Percentiles rank a stretch among this genome's conserved stretches.
phyloP scores from a whole-genome alignment of 1,139 yeast genomes.

The Candida sanyaensis region DNA sequence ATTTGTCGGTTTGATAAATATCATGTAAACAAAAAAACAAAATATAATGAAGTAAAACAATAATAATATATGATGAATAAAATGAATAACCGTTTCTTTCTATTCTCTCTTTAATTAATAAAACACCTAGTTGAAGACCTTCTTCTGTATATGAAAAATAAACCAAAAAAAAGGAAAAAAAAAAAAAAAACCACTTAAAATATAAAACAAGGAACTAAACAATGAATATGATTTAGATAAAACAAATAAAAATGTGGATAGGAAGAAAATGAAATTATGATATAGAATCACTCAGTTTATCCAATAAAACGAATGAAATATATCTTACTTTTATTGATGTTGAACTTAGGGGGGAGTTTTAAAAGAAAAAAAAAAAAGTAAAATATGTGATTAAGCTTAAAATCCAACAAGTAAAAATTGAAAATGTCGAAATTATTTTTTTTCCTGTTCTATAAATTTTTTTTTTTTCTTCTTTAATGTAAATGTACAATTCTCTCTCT shows the following conservation, averaged over 20 bases:
- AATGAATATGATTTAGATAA: neutral
- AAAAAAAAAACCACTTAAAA: slow-evolving; percentile 1
- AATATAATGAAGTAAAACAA: slow-evolving; percentile 1
- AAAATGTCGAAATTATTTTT: slow-evolving; percentile 1
- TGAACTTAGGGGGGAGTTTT: neutral
- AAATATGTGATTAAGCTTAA: slow-evolving; percentile 3
- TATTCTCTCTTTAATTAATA: neutral
- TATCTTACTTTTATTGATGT: neutral
- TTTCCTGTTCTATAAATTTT: neutral
- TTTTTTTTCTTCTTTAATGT: neutral
- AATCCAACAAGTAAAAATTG: neutral
- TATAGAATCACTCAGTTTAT: slow-evolving; percentile 1
- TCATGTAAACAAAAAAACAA: slow-evolving; percentile 2
- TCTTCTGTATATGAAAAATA: neutral
- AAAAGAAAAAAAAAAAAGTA: neutral
- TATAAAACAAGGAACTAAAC: slow-evolving; percentile 1
- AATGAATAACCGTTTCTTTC: neutral
- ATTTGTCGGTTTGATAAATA: slow-evolving; percentile 5
- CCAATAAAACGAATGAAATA: slow-evolving; percentile 1
- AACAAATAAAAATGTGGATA: neutral
- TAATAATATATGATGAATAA: slow-evolving; percentile 1
- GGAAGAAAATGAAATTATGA: neutral
- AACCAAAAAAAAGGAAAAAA: neutral
- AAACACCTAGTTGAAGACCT: slow-evolving; percentile 3
- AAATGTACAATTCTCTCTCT: neutral